Evolutionary conservation across 2,329 filamentous ascomycete species (phyloP), one percentile per base, ranked within the genome.

Genomic region (Fusarium sp.): DNA sequence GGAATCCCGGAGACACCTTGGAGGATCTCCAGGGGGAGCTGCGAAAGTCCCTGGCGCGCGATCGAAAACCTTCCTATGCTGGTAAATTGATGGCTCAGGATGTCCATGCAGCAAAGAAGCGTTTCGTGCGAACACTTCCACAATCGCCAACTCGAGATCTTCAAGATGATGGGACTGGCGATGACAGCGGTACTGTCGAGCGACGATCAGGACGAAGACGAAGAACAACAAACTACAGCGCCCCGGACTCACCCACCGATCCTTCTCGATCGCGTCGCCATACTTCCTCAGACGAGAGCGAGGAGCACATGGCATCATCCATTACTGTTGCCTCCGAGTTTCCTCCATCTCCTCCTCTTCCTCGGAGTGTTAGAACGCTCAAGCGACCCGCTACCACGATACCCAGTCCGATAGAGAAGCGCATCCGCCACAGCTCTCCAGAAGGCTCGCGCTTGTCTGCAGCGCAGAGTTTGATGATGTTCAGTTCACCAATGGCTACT

Each of bases 11-110:
- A 59, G 75, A 78, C n/a, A 71, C 71, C 0, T 37, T 79, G n/a
- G 77, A 79, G 45, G 77, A 79, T 37, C 76, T 79, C 6, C 77
- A 77, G 43, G 61, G 61, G 35, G 77, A 79, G 52, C 72, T 79
- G 59, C 64, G 77, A n/a, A 74, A 70, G 66, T 79, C 77, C n/a
- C 72, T 79, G 20, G 76, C 77, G 39, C 77, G 77, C 60, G 77
- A 79, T 61, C 70, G 77, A 43, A 79, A 79, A 69, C 77, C 77
- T 23, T 79, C 77, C n/a, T 79, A 79, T 34, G 77, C 77, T 27
- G 77, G 77, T 4, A 79, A 78, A 39, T 68, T 79, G 63, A 79
- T 79, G 77, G 77, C 77, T 5, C 77, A 79, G 66, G 77, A 79
- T 66, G 77, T 79, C 3, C 77, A 79, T 20, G 77, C 77, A 34